Base-by-base conservation (phyloP, 305 asterid genomes). In the Euphrasia arctica region DNA sequence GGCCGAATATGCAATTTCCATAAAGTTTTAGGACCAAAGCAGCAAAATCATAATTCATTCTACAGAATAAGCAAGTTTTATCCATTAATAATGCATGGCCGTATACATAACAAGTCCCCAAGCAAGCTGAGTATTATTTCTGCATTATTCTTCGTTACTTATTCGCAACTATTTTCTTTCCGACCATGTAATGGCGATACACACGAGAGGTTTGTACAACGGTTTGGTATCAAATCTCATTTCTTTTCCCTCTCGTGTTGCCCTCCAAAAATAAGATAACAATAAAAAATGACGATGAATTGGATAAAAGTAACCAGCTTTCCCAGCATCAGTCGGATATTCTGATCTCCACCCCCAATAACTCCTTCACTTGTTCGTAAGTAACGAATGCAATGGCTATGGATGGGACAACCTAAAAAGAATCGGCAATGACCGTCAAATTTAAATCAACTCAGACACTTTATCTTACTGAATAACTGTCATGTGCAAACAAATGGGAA, bases 341-440 rank as follows among this genome's bases (percentile, higher is more conserved):
- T 64, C 85, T 84, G 73, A 87, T 77, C 76, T 90, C 90, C 57
- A 90, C 96, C 18, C 96, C 93, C 48, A 90, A 78, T 11, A 83
- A 60, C 68, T 79, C 91, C 77, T 86, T 91, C 78, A 91, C 93
- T 83, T 85, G 95, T 76, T 91, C 97, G 58, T 91, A 88, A 45
- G 97, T 80, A 78, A 88, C 97, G 42, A 91, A 91, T 2, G 96
- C 96, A 60, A 91, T 84, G 43, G 97, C 93, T 77, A 91, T 91
- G 62, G 96, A 91, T 29, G 96, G 96, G 45, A 88, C 95, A 48
- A 91, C 97, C 97, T 87, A 83, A 75, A 75, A 34, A 65, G 9
- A 64, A 67, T 67, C n/a, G 28, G 66, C 22, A 60, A 49, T 9
- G 47, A n/a, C 51, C 22, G 60, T 70, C 54, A 71, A 39, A 70